Evolutionary conservation across 805 yeast species (phyloP), one percentile per base, ranked within the genome.

Genomic region (Candida parachauliodes): DNA sequence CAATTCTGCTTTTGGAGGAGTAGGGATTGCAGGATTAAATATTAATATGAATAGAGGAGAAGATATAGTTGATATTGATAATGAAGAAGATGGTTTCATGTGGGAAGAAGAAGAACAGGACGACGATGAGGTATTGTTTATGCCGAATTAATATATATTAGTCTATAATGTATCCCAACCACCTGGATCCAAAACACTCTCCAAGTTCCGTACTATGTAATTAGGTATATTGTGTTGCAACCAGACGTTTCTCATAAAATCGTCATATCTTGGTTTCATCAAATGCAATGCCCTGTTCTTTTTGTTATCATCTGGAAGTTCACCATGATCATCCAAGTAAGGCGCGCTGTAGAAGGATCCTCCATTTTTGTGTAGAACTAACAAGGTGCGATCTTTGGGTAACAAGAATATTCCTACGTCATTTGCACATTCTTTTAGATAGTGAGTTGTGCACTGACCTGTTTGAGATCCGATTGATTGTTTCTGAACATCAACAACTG

Each of bases 321-420:
- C 97, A 1, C 97, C 97, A 56, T 88, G 95, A 24, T 72, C 71
- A 55, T 89, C 96, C 24, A 86, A 60, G 53, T 81, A 91, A 0
- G 98, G 98, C 2, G 94, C 83, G 23, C 79, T 79, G 43, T 77
- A 71, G 55, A 91, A 91, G 1, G 95, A 78, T 0, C 98, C 98
- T 25, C 83, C 81, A 6, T 81, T 83, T 35, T 77, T 78, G 41
- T 83, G 76, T 32, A 91, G 54, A 23, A 87, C 53, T 36, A 88
- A 60, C 18, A 85, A 52, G 9, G 81, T 64, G 45, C 85, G 73
- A 45, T 80, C 82, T 46, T 81, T 77, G 1, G 94, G 91, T 2
- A 85, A 51, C 32, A 88, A 60, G 47, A 80, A 88, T 0, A 88
- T 72, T 0, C 96, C 96, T n/a, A 67, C 59, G 34, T 77, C 72